Base-by-base conservation (phyloP, 1,284 basidiomycete species). In the Cryptococcus sp. region DNA sequence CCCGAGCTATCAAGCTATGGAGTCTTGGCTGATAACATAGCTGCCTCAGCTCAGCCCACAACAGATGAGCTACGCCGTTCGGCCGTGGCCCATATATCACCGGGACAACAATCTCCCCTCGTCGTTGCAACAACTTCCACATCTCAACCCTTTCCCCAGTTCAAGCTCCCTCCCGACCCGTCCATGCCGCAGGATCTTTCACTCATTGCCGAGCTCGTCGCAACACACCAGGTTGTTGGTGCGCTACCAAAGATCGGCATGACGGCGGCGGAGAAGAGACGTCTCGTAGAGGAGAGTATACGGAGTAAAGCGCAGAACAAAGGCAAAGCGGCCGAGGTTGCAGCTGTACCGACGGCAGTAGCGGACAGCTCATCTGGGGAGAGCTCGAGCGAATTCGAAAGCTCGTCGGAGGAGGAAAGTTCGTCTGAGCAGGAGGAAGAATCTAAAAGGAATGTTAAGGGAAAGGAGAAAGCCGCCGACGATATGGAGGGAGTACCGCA, bases 151-250 rank as follows among this genome's bases (percentile, higher is more conserved):
- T 18, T 22, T 14, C 40, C 50, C 14, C 22, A 52, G 2, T 63
- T 60, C 54, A 57, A 56, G 40, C 46, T 48, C 3, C 58, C 62
- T 14, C 50, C 56, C 4, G 57, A 63, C 25, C 59, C 57, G 1
- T 32, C 50, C 3, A 56, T 67, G 10, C 64, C 66, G 2, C 63
- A 67, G 52, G 71, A 72, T 54, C 47, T 72, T 10, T 56, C 60
- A 14, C 45, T 64, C 22, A 72, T 72, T 49, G 61, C 63, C 56
- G 59, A 66, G 42, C 63, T 72, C 56, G 68, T 72, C 0, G 58
- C 56, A 16, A 50, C 49, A n/a, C 58, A 68, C 31, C 56, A 63
- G 32, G 69, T 67, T 5, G 66, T 68, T 23, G 68, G 68, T 2
- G 50, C 61, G 1, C 43, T 68, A 11, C 69, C 69, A 0, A 52